Evolutionary conservation across 73 alveolate species (phyloP).

Genomic region (Tetrahymena borealis): DNA sequence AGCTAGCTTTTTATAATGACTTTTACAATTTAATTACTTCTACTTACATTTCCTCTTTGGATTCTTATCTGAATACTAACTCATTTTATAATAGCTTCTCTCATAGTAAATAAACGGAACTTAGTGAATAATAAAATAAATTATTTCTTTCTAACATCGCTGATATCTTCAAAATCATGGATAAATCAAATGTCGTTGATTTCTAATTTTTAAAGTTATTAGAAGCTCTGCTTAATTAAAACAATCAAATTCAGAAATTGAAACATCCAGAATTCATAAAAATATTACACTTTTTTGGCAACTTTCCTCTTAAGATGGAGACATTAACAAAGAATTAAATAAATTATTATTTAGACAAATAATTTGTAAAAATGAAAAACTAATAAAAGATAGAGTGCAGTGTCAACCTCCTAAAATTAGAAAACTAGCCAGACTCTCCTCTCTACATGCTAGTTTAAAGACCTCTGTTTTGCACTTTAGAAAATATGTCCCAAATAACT

Average conservation of each 20-base stretch:
- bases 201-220: neutral
- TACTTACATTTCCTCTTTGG: neutral
- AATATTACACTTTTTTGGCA: neutral
- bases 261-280: neutral
- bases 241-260: neutral
- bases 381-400: neutral
- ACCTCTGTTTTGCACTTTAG: neutral
- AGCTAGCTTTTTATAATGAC: neutral
- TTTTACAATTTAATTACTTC: neutral
- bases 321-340: neutral
- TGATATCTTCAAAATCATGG: neutral
- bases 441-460: neutral
- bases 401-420: neutral
- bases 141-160: neutral
- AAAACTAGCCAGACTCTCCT: neutral
- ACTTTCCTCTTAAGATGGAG: neutral
- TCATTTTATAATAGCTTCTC: neutral
- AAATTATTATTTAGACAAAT: neutral
- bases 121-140: neutral
- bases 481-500: neutral
- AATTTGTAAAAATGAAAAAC: neutral
- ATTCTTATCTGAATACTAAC: neutral
- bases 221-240: neutral
- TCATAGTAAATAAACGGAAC: neutral
- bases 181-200: neutral